Base-by-base conservation (phyloP, 2,329 filamentous ascomycete species). In the Scedosporium dehoogii region DNA sequence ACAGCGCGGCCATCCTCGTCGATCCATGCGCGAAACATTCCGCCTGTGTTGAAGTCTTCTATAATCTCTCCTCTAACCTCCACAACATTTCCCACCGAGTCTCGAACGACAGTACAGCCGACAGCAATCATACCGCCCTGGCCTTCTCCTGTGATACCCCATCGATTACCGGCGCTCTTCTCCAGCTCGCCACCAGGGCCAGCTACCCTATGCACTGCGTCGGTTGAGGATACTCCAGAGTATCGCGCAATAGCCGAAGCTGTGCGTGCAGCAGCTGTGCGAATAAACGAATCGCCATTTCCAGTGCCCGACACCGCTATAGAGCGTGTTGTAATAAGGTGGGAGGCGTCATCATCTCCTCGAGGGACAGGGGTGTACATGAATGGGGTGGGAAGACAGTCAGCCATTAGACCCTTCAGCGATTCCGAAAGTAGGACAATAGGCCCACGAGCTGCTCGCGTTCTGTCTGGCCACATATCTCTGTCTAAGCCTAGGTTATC, bases 71-170 rank as follows among this genome's bases (percentile, higher is more conserved):
- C 77, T 14, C 75, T 69, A 1, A 73, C 71, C 1, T 75, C 74
- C 1, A 81, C 70, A 4, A 78, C 68, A n/a, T 67, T 66, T 0
- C 79, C 78, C n/a, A 75, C 68, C 3, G 66, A 73, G 64, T 81
- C 76, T 2, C 73, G 70, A 10, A 80, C 75, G 1, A 83, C 73
- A 0, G 78, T 78, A 23, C 83, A 73, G 69, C 92, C 88, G 56
- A 92, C 89, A 0, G 90, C 92, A 68, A 96, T 96, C 58, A 96
- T 89, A 0, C 92, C 92, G 0, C 91, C 92, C 70, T 90, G 84
- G 0, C 92, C 92, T 70, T 96, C 91, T 2, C 89, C 88, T 0
- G 87, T 89, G 62, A 77, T 80, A 1, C 80, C 80, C 89, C 90
- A 94, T 51, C 90, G 80, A 23, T 86, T 78, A 0, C 85, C 90